A percentile compares a stretch with the other conserved stretches of the same genome.
phyloP scores from a whole-genome alignment of 2,329 filamentous ascomycete genomes.

The Falciphora oryzae region DNA sequence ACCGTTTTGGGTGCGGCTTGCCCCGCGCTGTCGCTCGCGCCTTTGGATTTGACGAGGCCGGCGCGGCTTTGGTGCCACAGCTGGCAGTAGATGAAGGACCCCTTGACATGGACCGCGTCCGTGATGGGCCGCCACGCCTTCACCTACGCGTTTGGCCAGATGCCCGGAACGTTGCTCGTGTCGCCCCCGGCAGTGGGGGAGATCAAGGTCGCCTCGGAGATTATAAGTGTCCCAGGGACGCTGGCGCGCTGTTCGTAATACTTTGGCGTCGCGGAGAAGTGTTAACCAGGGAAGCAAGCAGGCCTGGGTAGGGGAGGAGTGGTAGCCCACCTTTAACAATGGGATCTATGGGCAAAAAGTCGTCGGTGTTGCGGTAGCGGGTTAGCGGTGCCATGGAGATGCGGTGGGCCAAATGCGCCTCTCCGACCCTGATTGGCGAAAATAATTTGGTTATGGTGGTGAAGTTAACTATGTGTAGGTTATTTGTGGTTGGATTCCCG shows the following conservation, averaged over 20 bases:
- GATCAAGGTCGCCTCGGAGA: conserved; percentile 13
- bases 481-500: too few species aligned
- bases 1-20: conserved; percentile 19
- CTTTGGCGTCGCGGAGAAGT: background rate
- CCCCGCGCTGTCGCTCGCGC: conserved; percentile 22
- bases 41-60: background rate
- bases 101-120: conserved; percentile 16
- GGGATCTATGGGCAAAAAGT: conserved; percentile 21
- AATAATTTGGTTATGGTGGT: conserved; percentile 26
- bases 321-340: conserved; percentile 3
- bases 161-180: conserved; percentile 12
- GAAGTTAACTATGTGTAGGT: too few species aligned
- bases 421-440: conserved; percentile 34
- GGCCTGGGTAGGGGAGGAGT: background rate
- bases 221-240: conserved; percentile 12
- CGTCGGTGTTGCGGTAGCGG: conserved; percentile 9
- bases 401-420: conserved; percentile 42
- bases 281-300: background rate
- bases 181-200: conserved; percentile 6
- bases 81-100: conserved; percentile 32
- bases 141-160: conserved; percentile 13
- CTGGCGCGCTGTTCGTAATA: conserved; percentile 15
- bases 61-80: conserved; percentile 38
- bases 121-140: conserved; percentile 15
- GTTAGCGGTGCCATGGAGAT: conserved; percentile 30